A percentile compares a stretch with the other conserved stretches of the same genome.
phyloP scores from a whole-genome alignment of 495 filamentous ascomycete species.

The Xylaria grammica region DNA sequence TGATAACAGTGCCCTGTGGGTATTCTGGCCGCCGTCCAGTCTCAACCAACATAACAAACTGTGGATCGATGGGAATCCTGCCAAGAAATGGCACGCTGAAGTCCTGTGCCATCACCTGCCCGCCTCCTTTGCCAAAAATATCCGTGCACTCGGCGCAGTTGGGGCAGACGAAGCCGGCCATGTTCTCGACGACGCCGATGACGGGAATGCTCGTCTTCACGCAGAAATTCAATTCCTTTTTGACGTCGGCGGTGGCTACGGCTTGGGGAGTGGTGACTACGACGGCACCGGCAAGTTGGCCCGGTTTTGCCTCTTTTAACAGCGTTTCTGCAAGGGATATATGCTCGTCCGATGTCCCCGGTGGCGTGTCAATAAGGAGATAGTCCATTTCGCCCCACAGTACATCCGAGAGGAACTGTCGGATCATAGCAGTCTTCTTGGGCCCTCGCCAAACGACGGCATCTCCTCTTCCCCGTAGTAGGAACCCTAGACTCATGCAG shows the following conservation, averaged over 20 bases:
- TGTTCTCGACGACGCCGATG: slow-evolving; percentile 94
- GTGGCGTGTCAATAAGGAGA: slow-evolving; percentile 93
- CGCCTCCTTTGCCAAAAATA: slow-evolving; percentile 88
- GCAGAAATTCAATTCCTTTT: slow-evolving; percentile 97
- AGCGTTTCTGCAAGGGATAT: slow-evolving; percentile 91
- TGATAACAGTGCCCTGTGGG: slow-evolving; percentile 54
- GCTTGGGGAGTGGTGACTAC: slow-evolving; percentile 97
- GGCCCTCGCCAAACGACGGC: slow-evolving; percentile 97
- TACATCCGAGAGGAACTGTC: slow-evolving; percentile 91
- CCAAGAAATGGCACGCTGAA: slow-evolving; percentile 85
- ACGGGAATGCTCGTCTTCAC: slow-evolving; percentile 80
- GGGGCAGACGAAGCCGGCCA: slow-evolving; percentile 95
- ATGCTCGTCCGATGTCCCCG: slow-evolving; percentile 96
- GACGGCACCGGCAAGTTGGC: slow-evolving; percentile 77
- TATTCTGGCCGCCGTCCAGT: slow-evolving; percentile 56
- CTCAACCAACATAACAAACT: slow-evolving; percentile 61
- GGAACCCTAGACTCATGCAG: slow-evolving; percentile 93
- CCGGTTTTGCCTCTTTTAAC: slow-evolving; percentile 63
- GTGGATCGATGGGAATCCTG: slow-evolving; percentile 84
- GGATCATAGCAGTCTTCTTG: slow-evolving; percentile 99
- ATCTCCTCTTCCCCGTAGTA: slow-evolving; percentile 80
- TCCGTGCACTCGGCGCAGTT: slow-evolving; percentile 93
- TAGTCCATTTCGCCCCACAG: slow-evolving; percentile 89
- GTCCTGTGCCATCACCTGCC: slow-evolving; percentile 86
- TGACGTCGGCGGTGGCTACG: slow-evolving; percentile 88